phyloP scores from a whole-genome alignment of 2,329 filamentous ascomycete species.

The Aspergillus sclerotialis region DNA sequence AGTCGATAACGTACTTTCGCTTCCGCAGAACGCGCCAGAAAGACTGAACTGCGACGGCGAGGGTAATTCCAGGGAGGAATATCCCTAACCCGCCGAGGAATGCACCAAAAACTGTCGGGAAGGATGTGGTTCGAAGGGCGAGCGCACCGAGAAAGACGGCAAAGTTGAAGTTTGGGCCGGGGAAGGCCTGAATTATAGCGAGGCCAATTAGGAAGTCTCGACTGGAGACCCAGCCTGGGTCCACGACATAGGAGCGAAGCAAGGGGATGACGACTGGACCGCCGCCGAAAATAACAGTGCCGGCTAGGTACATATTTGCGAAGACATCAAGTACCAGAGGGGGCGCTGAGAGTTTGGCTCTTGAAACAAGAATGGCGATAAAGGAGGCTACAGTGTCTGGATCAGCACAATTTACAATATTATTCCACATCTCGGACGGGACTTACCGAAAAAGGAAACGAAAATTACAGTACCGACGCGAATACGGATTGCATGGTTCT shows the following conservation, averaged over 20 bases:
- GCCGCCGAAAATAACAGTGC: conserved; percentile 61
- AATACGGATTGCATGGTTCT: conserved; percentile 29
- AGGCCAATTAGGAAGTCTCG: conserved; percentile 68
- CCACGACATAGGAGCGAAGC: conserved; percentile 54
- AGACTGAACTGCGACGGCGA: conserved; percentile 35
- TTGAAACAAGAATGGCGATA: conserved; percentile 47
- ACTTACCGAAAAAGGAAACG: conserved; percentile 43
- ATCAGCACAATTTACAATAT: no score
- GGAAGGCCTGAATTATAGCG: conserved; percentile 64
- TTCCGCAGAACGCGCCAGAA: conserved; percentile 49
- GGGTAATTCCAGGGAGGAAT: conserved; percentile 30
- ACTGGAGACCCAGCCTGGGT: conserved; percentile 61
- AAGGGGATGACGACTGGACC: conserved; percentile 61
- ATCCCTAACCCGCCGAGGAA: conserved; percentile 44
- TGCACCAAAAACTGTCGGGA: conserved; percentile 39
- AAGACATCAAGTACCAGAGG: conserved; percentile 56
- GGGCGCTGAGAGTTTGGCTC: conserved; percentile 29
- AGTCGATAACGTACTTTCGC: conserved; percentile 41
- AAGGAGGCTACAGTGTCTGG: conserved; percentile 41
- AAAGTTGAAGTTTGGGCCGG: conserved; percentile 49
- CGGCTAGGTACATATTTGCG: conserved; percentile 66
- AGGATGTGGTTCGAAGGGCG: conserved; percentile 30
- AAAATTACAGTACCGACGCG: conserved; percentile 32
- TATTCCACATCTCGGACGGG: no score
- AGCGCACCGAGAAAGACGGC: conserved; percentile 52